Base-by-base conservation (phyloP, 345 rosid species). In the Lagerstroemia speciosa region DNA sequence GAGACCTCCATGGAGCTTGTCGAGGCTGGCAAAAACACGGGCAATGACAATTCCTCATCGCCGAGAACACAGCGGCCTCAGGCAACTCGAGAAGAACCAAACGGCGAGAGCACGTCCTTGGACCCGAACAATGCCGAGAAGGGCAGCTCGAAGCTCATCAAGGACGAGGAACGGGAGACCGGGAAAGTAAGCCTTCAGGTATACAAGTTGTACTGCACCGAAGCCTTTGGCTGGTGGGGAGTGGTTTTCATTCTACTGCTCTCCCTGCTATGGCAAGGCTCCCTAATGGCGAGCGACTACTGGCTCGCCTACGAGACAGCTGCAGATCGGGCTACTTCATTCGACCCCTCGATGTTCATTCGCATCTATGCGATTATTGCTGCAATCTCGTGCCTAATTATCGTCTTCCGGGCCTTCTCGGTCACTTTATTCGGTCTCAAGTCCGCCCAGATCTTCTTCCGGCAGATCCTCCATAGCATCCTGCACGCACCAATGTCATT, bases 401-500 rank as follows among this genome's bases (percentile, higher is more conserved):
- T 91, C 64, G 11, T 67, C 31, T 8, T 85, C 33, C 86, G 97
- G 64, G 69, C 96, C 29, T 62, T 79, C 64, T 85, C 79, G 65
- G 75, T 85, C 62, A 84, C 93, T 0, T 43, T 77, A 50, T 70
- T 91, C 82, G 97, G 97, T 45, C 93, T 93, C 66, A 85, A 84
- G 80, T 91, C 98, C 0, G 85, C 96, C 29, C 96, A 91, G 69
- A 89, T 77, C 5, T 88, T 87, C 78, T 93, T n/a, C n/a, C n/a
- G 69, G 16, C 90, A 84, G 72, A 91, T 93, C 65, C 95, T 93
- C 76, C 73, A 69, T 46, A 91, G 98, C 71, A 82, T 91, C 83
- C 73, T 93, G 84, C 97, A 89, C 10, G 97, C 98, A 16, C 98
- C 98, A n/a, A 91, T 93, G 90, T 91, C 97, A 1, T 93, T 93